Evolutionary conservation across 192 early-diverging fungal species (phyloP).

Genomic region (Entomortierella chlamydospora): DNA sequence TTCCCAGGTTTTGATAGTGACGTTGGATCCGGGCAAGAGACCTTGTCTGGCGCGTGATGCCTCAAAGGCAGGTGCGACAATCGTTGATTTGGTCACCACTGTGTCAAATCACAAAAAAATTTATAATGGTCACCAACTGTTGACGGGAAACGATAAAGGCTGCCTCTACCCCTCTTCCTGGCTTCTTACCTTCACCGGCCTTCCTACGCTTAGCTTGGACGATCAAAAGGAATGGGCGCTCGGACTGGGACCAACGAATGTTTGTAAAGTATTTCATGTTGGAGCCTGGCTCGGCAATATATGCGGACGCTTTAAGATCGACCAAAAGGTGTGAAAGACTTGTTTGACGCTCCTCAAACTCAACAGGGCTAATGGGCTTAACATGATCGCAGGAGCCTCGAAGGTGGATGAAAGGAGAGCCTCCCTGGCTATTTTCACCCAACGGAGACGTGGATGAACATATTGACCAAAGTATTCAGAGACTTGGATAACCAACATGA

Average conservation of each 20-base stretch:
- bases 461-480: too few relatives aligned
- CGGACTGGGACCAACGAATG: slow-evolving; percentile 59
- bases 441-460: too few relatives aligned
- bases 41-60: slow-evolving; percentile 57
- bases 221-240: slow-evolving; percentile 60
- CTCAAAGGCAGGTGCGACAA: slow-evolving; percentile 63
- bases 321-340: slow-evolving; percentile 49
- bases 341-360: slow-evolving; percentile 57
- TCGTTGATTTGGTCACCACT: slow-evolving; percentile 54
- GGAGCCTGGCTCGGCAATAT: slow-evolving; percentile 60
- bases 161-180: neutral
- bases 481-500: too few relatives aligned
- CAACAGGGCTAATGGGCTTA: slow-evolving; percentile 30
- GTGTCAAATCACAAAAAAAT: neutral
- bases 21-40: slow-evolving; percentile 27
- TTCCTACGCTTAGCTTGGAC: slow-evolving; percentile 41
- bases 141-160: neutral
- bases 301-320: slow-evolving; percentile 45
- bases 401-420: slow-evolving; percentile 25
- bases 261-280: slow-evolving; percentile 63
- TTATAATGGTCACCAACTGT: too few relatives aligned
- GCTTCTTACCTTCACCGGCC: slow-evolving; percentile 12
- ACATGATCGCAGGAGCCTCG: slow-evolving; percentile 58
- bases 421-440: neutral
- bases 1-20: slow-evolving; percentile 57